Percentiles rank a stretch among this genome's conserved stretches.
phyloP scores from a whole-genome alignment of 768 basidiomycete species.

The Mycena rosella region DNA sequence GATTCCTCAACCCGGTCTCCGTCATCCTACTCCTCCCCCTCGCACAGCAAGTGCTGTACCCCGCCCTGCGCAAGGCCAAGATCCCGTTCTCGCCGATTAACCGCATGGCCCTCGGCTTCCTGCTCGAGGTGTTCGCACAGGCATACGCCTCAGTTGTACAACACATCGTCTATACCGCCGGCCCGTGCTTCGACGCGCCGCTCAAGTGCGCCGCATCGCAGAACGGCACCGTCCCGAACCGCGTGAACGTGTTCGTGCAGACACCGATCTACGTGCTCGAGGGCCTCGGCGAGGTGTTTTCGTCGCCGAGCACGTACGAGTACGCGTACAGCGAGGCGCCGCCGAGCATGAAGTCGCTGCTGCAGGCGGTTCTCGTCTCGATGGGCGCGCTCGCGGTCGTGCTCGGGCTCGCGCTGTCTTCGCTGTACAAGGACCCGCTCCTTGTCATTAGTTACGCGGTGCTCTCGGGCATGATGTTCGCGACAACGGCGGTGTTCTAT shows the following conservation, averaged over 20 bases:
- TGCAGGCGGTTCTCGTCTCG: slow-evolving; percentile 23
- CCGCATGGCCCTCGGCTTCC: slow-evolving; percentile 32
- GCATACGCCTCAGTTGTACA: slow-evolving; percentile 23
- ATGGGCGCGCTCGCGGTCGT: slow-evolving; percentile 26
- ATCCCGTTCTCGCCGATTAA: slow-evolving; percentile 27
- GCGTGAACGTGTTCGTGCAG: slow-evolving; percentile 20
- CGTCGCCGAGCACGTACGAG: slow-evolving; percentile 28
- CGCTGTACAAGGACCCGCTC: slow-evolving; percentile 28
- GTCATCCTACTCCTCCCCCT: slow-evolving; percentile 25
- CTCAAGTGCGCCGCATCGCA: slow-evolving; percentile 9
- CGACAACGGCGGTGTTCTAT: slow-evolving; percentile 12
- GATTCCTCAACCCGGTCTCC: slow-evolving; percentile 21
- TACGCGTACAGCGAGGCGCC: slow-evolving; percentile 30
- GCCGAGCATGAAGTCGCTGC: slow-evolving; percentile 25
- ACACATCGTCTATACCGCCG: slow-evolving; percentile 14
- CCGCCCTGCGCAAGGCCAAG: slow-evolving; percentile 24
- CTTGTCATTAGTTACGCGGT: slow-evolving; percentile 21
- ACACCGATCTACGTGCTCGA: slow-evolving; percentile 30
- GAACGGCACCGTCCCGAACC: slow-evolving; percentile 10
- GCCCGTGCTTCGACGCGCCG: slow-evolving; percentile 11
- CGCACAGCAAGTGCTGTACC: slow-evolving; percentile 18
- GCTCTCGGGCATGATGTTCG: slow-evolving; percentile 19
- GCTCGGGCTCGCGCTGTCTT: slow-evolving; percentile 19
- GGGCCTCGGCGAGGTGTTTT: slow-evolving; percentile 34
- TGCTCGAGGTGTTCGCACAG: slow-evolving; percentile 23